Base-by-base conservation (phyloP, 2,329 filamentous ascomycete species). In the Exophiala spinifera region DNA sequence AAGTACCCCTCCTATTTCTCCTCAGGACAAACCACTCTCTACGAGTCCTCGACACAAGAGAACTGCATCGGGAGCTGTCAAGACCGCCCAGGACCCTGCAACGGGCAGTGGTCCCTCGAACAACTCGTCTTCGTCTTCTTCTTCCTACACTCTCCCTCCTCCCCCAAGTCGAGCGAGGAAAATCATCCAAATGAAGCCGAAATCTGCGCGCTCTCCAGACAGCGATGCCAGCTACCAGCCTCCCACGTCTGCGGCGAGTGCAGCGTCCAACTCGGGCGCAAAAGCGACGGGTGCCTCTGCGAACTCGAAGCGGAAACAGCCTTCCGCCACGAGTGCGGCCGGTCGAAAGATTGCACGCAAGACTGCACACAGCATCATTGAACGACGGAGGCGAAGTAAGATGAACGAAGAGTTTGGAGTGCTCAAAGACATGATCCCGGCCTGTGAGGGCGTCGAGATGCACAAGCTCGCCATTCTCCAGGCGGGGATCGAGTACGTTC, bases 351-450 rank as follows among this genome's bases (percentile, higher is more conserved):
- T 94, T 63, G 91, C 94, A 4, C 82, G 94, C 62, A 97, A 96
- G 75, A 97, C 92, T 1, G 94, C 94, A 10, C 94, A 99, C 68
- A 96, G 91, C 66, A 74, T 97, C 62, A 99, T 97, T 64, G 94
- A 99, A 74, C 80, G 94, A 43, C 78, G 92, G 54, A 78, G 94
- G 64, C 80, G 94, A 59, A 95, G 89, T 11, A 99, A 97, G 77
- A 99, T 97, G 92, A 97, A 99, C 64, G 92, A 97, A 70, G 94
- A 97, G 73, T 97, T 97, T 74, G 88, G 85, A 1, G 87, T 95
- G 14, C 75, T 97, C 61, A 97, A 97, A 74, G 83, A 87, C 65
- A 91, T 99, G 88, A 95, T 97, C 53, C 94, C 94, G 0, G 92
- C 94, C 1, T 97, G 94, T 70, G 84, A 82, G n/a, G 91, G 91